Base-by-base conservation (phyloP, 176 grass and related monocot species). In the Urochloa ruziziensis region DNA sequence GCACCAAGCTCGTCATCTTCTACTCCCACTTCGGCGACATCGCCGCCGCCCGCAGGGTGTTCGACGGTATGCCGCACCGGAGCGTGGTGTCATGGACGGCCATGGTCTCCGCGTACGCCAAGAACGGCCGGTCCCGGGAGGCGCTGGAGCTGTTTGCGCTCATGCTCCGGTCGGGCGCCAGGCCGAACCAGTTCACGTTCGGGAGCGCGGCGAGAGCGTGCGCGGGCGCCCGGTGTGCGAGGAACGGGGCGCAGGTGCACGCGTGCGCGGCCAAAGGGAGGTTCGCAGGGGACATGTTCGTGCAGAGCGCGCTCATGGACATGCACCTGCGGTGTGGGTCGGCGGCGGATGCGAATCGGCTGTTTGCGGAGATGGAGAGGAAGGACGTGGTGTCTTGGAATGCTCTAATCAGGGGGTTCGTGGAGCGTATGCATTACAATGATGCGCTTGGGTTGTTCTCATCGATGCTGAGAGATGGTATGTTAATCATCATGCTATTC, bases 381-480 rank as follows among this genome's bases (percentile, higher is more conserved):
- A 92, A 85, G 73, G 94, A 97, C 16, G 62, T 87, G 39, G 92
- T 97, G 36, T 83, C 90, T 2, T 97, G 92, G 94, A 97, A 97
- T 89, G 85, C 92, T 10, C 62, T 97, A 34, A 79, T 94, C 33
- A 85, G 89, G 73, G 94, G 94, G 13, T 86, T 72, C 85, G 91
- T 89, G 4, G 89, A 88, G 70, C 83, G 78, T 1, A 80, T 77
- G 40, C 71, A 90, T 77, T 65, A 53, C 29, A 47, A 51, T 23
- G 84, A 87, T 39, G 89, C 92, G 0, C 87, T 92, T 73, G 81
- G 74, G 60, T 62, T 89, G 52, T 87, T 94, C 48, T 44, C 74
- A 24, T 90, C 70, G 5, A 94, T 97, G 89, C 49, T 89, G 70
- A 82, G 77, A 80, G 83, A 94, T 12, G 94, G 91, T 97, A 97